phyloP scores from a whole-genome alignment of 306 rosid species.

The Lathyrus oleraceus region DNA sequence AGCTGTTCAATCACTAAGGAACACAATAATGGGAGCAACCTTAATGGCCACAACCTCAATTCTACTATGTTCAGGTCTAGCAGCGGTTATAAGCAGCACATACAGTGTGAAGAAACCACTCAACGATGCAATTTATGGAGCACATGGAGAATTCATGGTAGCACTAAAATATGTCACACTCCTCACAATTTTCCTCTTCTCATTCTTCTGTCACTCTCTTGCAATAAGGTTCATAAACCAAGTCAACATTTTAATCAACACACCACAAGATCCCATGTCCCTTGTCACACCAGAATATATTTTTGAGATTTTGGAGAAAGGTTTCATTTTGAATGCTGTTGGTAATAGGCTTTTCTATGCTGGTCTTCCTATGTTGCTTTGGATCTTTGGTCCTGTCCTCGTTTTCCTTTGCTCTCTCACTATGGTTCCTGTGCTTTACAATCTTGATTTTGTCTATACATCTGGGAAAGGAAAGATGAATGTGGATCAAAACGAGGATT shows the following conservation, averaged over 20 bases:
- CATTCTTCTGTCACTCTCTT: constrained; percentile 82
- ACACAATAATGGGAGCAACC: constrained; percentile 87
- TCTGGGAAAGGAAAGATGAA: constrained; percentile 33
- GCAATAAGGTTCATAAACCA: constrained; percentile 86
- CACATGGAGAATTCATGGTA: constrained; percentile 92
- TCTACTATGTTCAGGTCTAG: constrained; percentile 71
- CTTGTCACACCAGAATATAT: constrained; percentile 59
- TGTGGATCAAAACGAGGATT: constrained; percentile 30
- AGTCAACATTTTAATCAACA: constrained; percentile 80
- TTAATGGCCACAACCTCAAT: constrained; percentile 94
- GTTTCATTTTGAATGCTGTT: constrained; percentile 67
- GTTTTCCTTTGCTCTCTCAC: constrained; percentile 70
- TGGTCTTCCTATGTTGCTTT: constrained; percentile 72
- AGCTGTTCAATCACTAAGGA: constrained; percentile 84
- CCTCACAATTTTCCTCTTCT: constrained; percentile 74
- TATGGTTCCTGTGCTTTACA: constrained; percentile 81
- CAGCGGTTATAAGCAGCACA: constrained; percentile 91
- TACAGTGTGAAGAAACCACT: constrained; percentile 87
- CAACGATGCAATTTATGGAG: constrained; percentile 76
- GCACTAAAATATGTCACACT: constrained; percentile 78
- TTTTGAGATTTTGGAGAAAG: constrained; percentile 64
- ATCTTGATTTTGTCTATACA: constrained; percentile 63
- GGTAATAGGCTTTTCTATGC: constrained; percentile 85
- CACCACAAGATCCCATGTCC: constrained; percentile 58
- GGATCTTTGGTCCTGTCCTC: constrained; percentile 91